A percentile compares a stretch with the other conserved stretches of the same genome.
Conservation (phyloP, 2,329 filamentous ascomycete species). For the Venturia oleaginea region DNA sequence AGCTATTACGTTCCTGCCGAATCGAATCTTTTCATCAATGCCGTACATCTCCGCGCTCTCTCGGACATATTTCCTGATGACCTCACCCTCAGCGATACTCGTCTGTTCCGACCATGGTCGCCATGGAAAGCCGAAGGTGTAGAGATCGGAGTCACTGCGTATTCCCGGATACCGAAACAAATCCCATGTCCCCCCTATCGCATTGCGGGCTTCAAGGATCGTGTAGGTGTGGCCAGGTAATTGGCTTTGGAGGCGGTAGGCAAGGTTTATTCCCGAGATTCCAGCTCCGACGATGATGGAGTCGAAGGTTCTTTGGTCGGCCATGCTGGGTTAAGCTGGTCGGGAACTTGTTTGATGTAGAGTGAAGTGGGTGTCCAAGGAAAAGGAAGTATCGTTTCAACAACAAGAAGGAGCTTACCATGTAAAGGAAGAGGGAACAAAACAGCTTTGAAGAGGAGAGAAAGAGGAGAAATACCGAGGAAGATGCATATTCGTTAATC, state of each 20-base stretch:
- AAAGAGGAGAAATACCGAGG: neutral
- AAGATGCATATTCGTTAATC: neutral
- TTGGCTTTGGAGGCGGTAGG: conserved; percentile 55
- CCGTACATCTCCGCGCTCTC: conserved; percentile 35
- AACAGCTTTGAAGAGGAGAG: neutral
- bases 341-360: neutral
- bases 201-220: conserved; percentile 57
- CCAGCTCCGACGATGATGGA: conserved; percentile 62
- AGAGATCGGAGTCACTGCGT: conserved; percentile 41
- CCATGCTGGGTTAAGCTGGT: neutral
- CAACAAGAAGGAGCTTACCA: neutral
- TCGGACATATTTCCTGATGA: conserved; percentile 36
- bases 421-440: neutral
- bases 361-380: neutral
- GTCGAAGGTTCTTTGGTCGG: conserved; percentile 26
- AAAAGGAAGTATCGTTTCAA: neutral
- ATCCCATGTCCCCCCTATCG: conserved; percentile 70
- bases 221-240: conserved; percentile 49
- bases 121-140: conserved; percentile 55
- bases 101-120: conserved; percentile 49
- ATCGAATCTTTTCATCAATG: conserved; percentile 38
- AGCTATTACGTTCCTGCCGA: conserved; percentile 31
- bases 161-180: conserved; percentile 69
- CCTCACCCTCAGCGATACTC: conserved; percentile 36
- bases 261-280: conserved; percentile 66